Evolutionary conservation across 768 basidiomycete genomes (phyloP), one percentile per base, ranked within the genome.

Genomic region (Lentinus brumalis): DNA sequence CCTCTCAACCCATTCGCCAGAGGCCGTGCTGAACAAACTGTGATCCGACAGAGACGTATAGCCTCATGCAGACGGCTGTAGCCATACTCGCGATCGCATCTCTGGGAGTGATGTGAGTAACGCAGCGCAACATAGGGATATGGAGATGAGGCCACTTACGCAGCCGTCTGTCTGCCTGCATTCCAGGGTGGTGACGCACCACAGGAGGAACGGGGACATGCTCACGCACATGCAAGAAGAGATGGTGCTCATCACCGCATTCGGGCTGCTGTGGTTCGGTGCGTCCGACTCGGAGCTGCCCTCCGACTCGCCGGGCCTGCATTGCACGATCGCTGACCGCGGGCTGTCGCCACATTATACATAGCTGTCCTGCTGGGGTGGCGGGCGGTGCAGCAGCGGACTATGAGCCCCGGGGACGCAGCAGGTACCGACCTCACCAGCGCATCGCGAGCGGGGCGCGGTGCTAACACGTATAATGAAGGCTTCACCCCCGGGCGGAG

Each of bases 241-340:
- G 68, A 80, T 85, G 73, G 76, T 88, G 18, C 69, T 93, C 72
- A 87, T 93, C 62, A 85, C 78, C 5, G 86, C 87, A 3, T 80
- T 92, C 58, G 89, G 86, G 11, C 74, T 92, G 59, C 83, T 89
- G 70, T 92, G 89, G 88, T 77, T 92, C 52, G 89, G 91, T 91
- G 71, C 71, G 84, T 76, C 38, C 21, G 21, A 26, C 21, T 26
- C 21, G 21, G 21, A 26, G 26, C 35, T 2, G 12, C 41, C 42
- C 39, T 21, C 41, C 16, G 21, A 26, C 21, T 26, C 21, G 21
- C 21, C 21, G 49, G 21, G 53, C 41, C n/a, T 32, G 8, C n/a
- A 10, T 15, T 21, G 12, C 29, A 15, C 51, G 12, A 50, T 54
- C 40, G 50, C 59, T 53, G 62, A 50, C 47, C 15, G 32, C 11